Base-by-base conservation (phyloP, 2,329 filamentous ascomycete genomes). In the Arachnomyces sp. region DNA sequence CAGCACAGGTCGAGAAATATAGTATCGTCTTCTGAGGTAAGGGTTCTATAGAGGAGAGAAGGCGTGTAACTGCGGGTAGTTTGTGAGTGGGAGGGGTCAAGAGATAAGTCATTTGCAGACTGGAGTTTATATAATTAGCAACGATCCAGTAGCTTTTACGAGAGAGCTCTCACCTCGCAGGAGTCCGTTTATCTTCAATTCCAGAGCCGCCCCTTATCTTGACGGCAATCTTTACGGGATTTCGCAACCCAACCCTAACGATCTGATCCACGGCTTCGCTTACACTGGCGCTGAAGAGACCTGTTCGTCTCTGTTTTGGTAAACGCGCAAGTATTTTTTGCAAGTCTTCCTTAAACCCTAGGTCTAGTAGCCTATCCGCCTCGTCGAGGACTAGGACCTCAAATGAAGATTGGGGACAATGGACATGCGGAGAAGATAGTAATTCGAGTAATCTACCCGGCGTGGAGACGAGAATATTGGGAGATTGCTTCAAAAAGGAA, bases 271-370 rank as follows among this genome's bases (percentile, higher is more conserved):
- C 86, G 2, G 92, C 92, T 57, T 96, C 92, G 52, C 84, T 92
- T n/a, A 98, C 85, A 54, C 85, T 93, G 9, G 92, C 92, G 55
- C 87, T 95, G 65, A 96, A 98, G 0, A 98, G 69, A 0, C 92
- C 92, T 0, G 92, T 98, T 36, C 92, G 77, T 38, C 92, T 75
- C 60, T 98, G 92, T 58, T 98, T 98, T 0, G 92, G 92, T 4
- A 98, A 67, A 12, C 84, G 77, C 0, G 79, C 78, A 15, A 98
- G 68, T 31, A 96, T 95, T 40, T 80, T 85, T 51, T 92, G 86
- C 18, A 98, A 65, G 51, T 95, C 88, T 41, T 86, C 82, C 61
- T 93, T 92, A 65, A 98, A 96, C 4, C 93, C 92, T 15, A 96
- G 74, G 63, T 98, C 92, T 8, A 98, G 72, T 17, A 98, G 69